Evolutionary conservation across 192 early-diverging fungal genomes (phyloP).

Genomic region (Coemansia sp.): DNA sequence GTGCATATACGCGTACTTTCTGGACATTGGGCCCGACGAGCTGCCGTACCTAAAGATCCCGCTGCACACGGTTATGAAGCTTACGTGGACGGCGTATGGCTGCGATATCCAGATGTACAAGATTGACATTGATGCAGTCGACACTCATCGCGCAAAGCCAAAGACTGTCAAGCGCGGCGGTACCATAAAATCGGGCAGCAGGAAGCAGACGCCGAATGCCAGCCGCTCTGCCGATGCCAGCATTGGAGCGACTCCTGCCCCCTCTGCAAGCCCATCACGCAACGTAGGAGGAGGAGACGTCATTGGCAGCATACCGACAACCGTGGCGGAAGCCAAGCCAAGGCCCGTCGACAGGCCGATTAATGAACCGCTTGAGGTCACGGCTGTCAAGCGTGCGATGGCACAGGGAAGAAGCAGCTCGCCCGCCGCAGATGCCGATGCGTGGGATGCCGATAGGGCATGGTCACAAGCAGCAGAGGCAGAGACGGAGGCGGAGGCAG

Average conservation of each 20-base stretch:
- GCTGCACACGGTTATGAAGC: slow-evolving; percentile 93
- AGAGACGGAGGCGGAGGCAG: neutral
- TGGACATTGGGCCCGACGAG: slow-evolving; percentile 90
- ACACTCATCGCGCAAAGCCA: slow-evolving; percentile 88
- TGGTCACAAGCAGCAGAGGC: slow-evolving; percentile 14
- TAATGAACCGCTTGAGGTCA: slow-evolving; percentile 16
- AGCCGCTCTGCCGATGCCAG: neutral
- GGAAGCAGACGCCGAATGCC: neutral
- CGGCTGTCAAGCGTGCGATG: slow-evolving; percentile 14
- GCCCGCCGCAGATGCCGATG: slow-evolving; percentile 15
- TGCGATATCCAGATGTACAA: slow-evolving; percentile 93
- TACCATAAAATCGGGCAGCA: slow-evolving; percentile 19
- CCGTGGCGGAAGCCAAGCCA: neutral
- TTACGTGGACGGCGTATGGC: slow-evolving; percentile 95
- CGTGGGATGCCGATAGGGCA: slow-evolving; percentile 28
- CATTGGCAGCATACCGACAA: neutral
- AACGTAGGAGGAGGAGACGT: neutral
- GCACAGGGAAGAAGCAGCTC: slow-evolving; percentile 7
- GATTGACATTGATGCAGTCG: slow-evolving; percentile 96
- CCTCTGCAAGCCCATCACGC: neutral
- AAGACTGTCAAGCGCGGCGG: slow-evolving; percentile 40
- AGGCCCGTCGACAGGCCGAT: neutral
- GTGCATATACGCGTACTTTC: slow-evolving; percentile 97
- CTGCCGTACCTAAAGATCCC: slow-evolving; percentile 99
- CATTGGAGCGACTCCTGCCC: neutral